Conservation (phyloP, 2,329 filamentous ascomycete genomes). For the Pseudocercospora musae region DNA sequence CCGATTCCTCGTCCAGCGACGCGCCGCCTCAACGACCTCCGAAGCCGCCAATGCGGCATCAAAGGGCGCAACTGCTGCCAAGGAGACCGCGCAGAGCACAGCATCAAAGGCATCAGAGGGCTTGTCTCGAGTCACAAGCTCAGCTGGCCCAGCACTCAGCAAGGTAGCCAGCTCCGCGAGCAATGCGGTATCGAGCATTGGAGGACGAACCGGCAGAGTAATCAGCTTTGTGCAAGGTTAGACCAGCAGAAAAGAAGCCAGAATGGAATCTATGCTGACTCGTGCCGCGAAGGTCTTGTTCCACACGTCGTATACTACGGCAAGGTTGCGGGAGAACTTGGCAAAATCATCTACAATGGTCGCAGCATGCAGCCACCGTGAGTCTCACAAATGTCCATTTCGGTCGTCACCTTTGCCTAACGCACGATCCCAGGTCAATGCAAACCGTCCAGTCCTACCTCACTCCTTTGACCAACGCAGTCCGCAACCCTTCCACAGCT, state of each 20-base stretch:
- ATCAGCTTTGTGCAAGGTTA: conserved; percentile 84
- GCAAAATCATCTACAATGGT: conserved; percentile 79
- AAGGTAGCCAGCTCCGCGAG: conserved; percentile 67
- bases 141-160: conserved; percentile 73
- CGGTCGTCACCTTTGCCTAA: not conserved
- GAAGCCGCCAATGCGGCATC: conserved; percentile 45
- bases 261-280: conserved; percentile 10
- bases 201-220: conserved; percentile 76
- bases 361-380: conserved; percentile 96
- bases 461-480: conserved; percentile 66
- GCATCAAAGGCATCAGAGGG: conserved; percentile 70
- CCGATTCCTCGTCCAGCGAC: conserved; percentile 43
- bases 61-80: conserved; percentile 37
- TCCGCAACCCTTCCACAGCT: conserved; percentile 60
- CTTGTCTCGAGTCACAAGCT: conserved; percentile 74
- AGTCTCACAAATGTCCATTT: conserved; percentile 42
- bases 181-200: conserved; percentile 69
- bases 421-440: conserved; percentile 56
- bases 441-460: conserved; percentile 85
- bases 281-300: conserved; percentile 65
- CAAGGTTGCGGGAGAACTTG: conserved; percentile 80
- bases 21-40: conserved; percentile 50
- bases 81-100: conserved; percentile 43
- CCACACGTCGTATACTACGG: conserved; percentile 90
- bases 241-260: conserved; percentile 20